These are phyloP conservation scores for Botryotinia narcissicola DNA, from an alignment of 2,329 filamentous ascomycete species.

Conservation along the genomic window DNA sequence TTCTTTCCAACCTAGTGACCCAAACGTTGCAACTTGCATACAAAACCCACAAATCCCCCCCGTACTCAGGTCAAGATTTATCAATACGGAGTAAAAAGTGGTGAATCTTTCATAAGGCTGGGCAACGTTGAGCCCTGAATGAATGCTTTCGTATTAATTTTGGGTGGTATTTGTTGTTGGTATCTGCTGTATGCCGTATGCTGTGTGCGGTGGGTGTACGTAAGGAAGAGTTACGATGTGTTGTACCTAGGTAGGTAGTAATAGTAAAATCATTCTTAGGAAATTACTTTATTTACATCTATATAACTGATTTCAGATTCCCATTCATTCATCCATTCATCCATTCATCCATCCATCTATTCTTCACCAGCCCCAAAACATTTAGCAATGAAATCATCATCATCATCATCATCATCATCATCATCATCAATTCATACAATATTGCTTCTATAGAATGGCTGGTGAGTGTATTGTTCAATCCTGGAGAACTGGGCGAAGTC, in stretches of 20 bases:
- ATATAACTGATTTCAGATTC: not conserved
- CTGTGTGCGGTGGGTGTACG: no score
- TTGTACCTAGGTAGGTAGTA: not conserved
- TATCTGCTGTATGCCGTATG: not conserved
- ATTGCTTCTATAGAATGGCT: not conserved
- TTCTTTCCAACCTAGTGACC: not conserved
- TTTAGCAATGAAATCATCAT: conserved; percentile 5
- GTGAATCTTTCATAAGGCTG: not conserved
- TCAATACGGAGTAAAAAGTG: not conserved
- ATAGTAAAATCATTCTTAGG: not conserved
- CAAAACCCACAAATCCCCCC: not conserved
- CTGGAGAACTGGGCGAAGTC: conserved; percentile 4
- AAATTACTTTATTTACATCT: not conserved
- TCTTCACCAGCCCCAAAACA: conserved; percentile 3
- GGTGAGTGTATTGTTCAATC: not conserved
- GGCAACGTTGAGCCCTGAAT: not conserved
- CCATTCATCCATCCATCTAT: no score
- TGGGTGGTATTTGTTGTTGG: not conserved
- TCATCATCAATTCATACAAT: not conserved
- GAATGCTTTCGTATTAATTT: not conserved
- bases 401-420: not conserved
- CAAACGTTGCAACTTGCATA: not conserved
- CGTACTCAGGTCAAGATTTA: not conserved
- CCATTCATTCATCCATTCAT: no score
- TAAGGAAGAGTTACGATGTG: no score